A percentile compares a stretch with the other conserved stretches of the same genome.
Conservation (phyloP, 768 basidiomycete genomes). For the Leucocoprinus sp. region DNA sequence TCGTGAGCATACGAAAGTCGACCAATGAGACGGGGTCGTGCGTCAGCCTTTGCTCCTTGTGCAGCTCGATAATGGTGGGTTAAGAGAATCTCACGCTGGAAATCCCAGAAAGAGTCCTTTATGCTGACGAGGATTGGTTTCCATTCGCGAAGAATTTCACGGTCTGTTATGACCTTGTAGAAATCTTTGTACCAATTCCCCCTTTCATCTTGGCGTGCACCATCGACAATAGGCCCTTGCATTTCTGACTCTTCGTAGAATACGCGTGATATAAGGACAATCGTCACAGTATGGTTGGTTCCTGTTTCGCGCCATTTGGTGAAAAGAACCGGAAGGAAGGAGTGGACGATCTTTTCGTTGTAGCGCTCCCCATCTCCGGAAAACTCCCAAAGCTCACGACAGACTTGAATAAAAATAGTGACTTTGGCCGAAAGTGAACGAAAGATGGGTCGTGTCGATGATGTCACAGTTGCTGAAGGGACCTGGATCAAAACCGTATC, state of each 20-base stretch:
- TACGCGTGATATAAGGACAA: constrained; percentile 90
- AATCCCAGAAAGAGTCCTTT: constrained; percentile 85
- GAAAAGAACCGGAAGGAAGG: constrained; percentile 88
- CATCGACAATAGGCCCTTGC: constrained; percentile 58
- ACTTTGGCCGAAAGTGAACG: constrained; percentile 86
- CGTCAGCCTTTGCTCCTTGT: constrained; percentile 33
- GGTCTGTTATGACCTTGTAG: constrained; percentile 90
- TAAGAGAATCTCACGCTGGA: constrained; percentile 85
- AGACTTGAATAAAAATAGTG: constrained; percentile 95
- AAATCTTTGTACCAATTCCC: constrained; percentile 90
- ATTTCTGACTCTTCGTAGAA: constrained; percentile 79
- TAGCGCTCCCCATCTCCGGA: constrained; percentile 93
- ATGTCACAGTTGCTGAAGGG: constrained; percentile 73
- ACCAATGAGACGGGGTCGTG: constrained; percentile 62
- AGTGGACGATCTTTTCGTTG: constrained; percentile 96
- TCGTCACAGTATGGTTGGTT: constrained; percentile 89
- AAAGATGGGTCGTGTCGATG: constrained; percentile 81
- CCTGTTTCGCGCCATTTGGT: constrained; percentile 74
- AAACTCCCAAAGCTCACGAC: constrained; percentile 94
- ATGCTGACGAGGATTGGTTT: constrained; percentile 77
- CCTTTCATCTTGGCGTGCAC: constrained; percentile 47
- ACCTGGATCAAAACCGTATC: constrained; percentile 37
- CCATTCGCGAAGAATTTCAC: constrained; percentile 86
- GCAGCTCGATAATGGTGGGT: constrained; percentile 77
- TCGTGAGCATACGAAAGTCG: constrained; percentile 83